Evolutionary conservation across 1,284 basidiomycete genomes (phyloP), one percentile per base, ranked within the genome.

Genomic region (Tilletia indica): DNA sequence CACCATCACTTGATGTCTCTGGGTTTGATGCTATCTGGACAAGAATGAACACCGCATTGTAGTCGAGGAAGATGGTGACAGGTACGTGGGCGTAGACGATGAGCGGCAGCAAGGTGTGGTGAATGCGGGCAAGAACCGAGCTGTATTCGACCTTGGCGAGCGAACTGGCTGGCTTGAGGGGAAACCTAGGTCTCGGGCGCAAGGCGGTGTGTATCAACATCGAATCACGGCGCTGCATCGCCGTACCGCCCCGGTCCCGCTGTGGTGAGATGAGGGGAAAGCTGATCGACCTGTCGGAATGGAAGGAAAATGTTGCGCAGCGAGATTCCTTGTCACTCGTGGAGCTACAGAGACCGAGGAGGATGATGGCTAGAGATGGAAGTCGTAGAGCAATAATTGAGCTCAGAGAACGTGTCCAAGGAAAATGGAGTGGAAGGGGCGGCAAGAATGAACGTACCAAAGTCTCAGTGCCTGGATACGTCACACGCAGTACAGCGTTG

Each of bases 1-100:
- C 31, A 2, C 69, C 74, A 3, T 69, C 36, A 21, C 69, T 48
- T 3, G n/a, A n/a, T 14, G 68, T 68, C 51, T 78, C 75, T 2
- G 77, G 77, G 67, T 75, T 69, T 6, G 73, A 12, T 0, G 78
- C 83, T 64, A 85, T 70, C 72, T 84, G 82, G 9, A 72, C 72
- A 64, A 84, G 73, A 19, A 74, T 70, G 73, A 81, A 85, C 49
- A 85, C 58, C 69, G 77, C 75, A 68, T 79, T 82, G 71, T 75
- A 83, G 72, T 85, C 83, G 70, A 85, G 76, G 68, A 84, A 85
- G 54, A 85, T 61, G 11, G 83, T 83, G 0, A 73, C 68, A 11
- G 82, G 81, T 39, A 83, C 75, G 71, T 82, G 79, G 14, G 73
- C 72, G 47, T 76, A 77, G 47, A 71, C 69, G 70, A 74, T 54